Conservation (phyloP, 129 eudicot genomes). For the Centaurea solstitialis region DNA sequence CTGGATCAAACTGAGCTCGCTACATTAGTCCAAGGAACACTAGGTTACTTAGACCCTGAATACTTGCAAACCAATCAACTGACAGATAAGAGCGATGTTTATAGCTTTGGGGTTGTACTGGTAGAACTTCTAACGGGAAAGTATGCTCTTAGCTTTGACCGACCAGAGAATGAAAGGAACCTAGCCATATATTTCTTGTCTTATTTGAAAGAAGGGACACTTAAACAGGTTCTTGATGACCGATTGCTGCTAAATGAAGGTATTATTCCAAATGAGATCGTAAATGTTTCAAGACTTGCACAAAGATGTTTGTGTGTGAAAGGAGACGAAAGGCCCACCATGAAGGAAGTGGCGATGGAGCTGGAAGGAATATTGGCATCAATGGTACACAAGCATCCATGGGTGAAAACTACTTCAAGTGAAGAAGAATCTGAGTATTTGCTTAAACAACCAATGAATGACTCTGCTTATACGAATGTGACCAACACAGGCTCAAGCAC, state of each 20-base stretch:
- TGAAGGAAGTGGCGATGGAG: slow-evolving; percentile 44
- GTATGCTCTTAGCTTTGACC: slow-evolving; percentile 35
- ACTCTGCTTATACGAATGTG: background rate
- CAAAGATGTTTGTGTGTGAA: slow-evolving; percentile 28
- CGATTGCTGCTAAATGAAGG: slow-evolving; percentile 11
- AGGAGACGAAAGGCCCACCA: slow-evolving; percentile 41
- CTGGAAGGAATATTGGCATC: slow-evolving; percentile 29
- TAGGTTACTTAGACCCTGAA: slow-evolving; percentile 54
- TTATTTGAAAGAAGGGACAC: slow-evolving; percentile 19
- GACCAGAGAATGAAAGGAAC: slow-evolving; percentile 43
- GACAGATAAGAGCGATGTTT: slow-evolving; percentile 53
- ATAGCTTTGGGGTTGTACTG: slow-evolving; percentile 50
- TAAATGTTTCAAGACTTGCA: slow-evolving; percentile 28
- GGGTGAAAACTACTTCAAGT: slow-evolving; percentile 16
- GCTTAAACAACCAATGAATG: slow-evolving; percentile 10
- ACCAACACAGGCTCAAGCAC: slow-evolving; percentile 3
- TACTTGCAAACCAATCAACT: slow-evolving; percentile 47
- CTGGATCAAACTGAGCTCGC: slow-evolving; percentile 35
- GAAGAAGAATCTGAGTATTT: slow-evolving; percentile 28
- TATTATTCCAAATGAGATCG: slow-evolving; percentile 10
- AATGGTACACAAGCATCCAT: slow-evolving; percentile 38
- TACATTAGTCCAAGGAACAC: slow-evolving; percentile 50
- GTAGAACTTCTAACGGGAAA: slow-evolving; percentile 44
- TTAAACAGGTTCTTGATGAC: slow-evolving; percentile 28
- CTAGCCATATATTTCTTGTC: slow-evolving; percentile 34